Percentiles rank a stretch among this genome's conserved stretches.
These are phyloP conservation scores for Phanerochaete sordida DNA, from an alignment of 768 basidiomycete genomes.

Conservation along the genomic window DNA sequence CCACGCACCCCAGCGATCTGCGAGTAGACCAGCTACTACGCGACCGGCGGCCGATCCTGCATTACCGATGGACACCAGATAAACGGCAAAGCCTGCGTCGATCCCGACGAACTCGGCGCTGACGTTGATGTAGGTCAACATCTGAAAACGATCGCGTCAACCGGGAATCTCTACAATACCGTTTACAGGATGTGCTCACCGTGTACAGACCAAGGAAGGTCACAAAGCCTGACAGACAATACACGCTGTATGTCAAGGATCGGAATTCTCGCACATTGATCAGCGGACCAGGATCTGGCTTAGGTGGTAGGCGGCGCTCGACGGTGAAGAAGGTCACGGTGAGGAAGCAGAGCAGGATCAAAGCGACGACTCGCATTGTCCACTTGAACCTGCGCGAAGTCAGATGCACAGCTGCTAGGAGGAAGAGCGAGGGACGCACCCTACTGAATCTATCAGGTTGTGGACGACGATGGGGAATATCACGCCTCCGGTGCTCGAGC, in stretches of 20 bases:
- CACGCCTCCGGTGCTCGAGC: constrained; percentile 67
- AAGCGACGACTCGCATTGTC: constrained; percentile 71
- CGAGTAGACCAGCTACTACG: constrained; percentile 46
- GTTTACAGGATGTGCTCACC: constrained; percentile 8
- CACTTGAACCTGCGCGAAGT: constrained; percentile 54
- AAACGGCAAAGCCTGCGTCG: constrained; percentile 49
- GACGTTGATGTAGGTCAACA: constrained; percentile 64
- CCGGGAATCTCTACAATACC: not conserved
- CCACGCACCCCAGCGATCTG: constrained; percentile 49
- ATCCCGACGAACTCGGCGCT: constrained; percentile 52
- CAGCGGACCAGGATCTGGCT: constrained; percentile 50
- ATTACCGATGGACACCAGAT: constrained; percentile 67
- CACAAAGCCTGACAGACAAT: constrained; percentile 52
- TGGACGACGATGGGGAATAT: constrained; percentile 60
- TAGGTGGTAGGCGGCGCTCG: constrained; percentile 49
- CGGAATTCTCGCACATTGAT: constrained; percentile 57
- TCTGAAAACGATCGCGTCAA: constrained; percentile 28
- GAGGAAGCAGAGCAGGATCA: constrained; percentile 52
- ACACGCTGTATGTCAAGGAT: constrained; percentile 49
- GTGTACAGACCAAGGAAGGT: constrained; percentile 72
- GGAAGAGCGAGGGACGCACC: constrained; percentile 34
- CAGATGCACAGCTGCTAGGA: not conserved
- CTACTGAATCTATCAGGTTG: constrained; percentile 49
- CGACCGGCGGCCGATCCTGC: constrained; percentile 63
- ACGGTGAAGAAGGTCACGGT: constrained; percentile 47